Percentiles rank a stretch among this genome's conserved stretches.
Evolutionary conservation across 768 basidiomycete genomes (phyloP).

Genomic region (Chalciporus sphaerocephalus): DNA sequence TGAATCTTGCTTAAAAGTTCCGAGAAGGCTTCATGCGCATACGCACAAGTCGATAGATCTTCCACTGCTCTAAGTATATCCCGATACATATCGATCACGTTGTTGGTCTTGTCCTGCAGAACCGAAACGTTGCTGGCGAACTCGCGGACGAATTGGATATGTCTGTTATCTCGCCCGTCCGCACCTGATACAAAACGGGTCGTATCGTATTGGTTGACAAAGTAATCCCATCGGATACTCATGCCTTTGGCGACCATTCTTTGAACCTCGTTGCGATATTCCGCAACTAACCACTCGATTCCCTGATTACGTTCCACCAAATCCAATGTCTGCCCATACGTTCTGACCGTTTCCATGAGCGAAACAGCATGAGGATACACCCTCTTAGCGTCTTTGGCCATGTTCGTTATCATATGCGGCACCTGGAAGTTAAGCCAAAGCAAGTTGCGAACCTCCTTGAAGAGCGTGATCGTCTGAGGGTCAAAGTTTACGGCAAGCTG

Average conservation of each 20-base stretch:
- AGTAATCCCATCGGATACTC: conserved; percentile 94
- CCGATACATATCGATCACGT: conserved; percentile 84
- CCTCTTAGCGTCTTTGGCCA: conserved; percentile 98
- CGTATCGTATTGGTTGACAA: conserved; percentile 90
- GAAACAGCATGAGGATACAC: conserved; percentile 98
- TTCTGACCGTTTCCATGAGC: conserved; percentile 98
- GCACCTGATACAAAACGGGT: conserved; percentile 65
- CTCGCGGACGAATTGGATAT: conserved; percentile 91
- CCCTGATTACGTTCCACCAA: conserved; percentile 86
- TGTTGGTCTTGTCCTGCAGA: conserved; percentile 95
- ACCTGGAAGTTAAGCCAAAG: conserved; percentile 96
- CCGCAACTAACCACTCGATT: conserved; percentile 91
- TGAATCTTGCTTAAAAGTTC: conserved; percentile 77
- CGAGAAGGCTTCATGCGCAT: conserved; percentile 77
- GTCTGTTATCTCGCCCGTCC: conserved; percentile 81
- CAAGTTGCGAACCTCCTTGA: conserved; percentile 96
- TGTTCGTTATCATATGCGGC: conserved; percentile 89
- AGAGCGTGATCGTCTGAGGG: conserved; percentile 94
- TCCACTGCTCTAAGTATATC: conserved; percentile 83
- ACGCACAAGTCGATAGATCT: conserved; percentile 82
- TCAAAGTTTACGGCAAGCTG: conserved; percentile 97
- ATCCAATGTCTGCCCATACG: conserved; percentile 93
- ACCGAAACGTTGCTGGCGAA: conserved; percentile 91
- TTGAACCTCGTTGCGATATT: conserved; percentile 90
- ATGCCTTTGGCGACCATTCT: conserved; percentile 95